Evolutionary conservation across 176 grass and related monocot species (phyloP).

Genomic region (Lolium rigidum): DNA sequence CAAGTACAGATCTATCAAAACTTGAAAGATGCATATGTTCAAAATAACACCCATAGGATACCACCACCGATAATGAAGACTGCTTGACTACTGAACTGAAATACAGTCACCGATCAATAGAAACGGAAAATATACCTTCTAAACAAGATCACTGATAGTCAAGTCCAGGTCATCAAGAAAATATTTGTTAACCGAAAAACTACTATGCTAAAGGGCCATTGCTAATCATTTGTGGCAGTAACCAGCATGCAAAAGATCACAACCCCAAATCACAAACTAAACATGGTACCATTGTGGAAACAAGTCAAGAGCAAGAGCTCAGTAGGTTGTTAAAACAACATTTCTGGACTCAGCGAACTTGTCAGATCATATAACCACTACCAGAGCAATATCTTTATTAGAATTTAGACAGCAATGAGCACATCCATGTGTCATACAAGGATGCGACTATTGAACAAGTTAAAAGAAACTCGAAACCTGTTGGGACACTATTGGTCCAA

Average conservation of each 20-base stretch:
- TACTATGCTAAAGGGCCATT: not conserved
- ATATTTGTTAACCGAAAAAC: not conserved
- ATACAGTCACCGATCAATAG: not conserved
- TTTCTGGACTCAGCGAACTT: not conserved
- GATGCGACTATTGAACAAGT: constrained; percentile 14
- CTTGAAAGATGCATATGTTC: not conserved
- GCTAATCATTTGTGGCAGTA: constrained; percentile 19
- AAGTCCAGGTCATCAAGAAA: constrained; percentile 10
- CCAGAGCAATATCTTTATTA: constrained; percentile 20
- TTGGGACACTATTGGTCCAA: not conserved
- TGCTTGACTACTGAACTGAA: constrained; percentile 1
- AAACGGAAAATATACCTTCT: not conserved
- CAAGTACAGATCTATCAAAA: not conserved
- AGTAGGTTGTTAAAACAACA: not conserved
- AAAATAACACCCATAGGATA: constrained; percentile 4
- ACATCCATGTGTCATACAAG: constrained; percentile 5
- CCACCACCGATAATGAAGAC: constrained; percentile 7
- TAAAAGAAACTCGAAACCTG: constrained; percentile 8
- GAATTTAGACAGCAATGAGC: constrained; percentile 11
- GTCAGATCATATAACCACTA: constrained; percentile 10
- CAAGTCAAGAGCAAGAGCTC: not conserved
- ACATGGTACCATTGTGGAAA: not conserved
- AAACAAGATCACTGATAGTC: constrained; percentile 15
- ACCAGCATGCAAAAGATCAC: not conserved
- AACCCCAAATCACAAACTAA: constrained; percentile 13